Evolutionary conservation across 176 grass and related monocot species (phyloP).

Genomic region (Neostapfia colusana): DNA sequence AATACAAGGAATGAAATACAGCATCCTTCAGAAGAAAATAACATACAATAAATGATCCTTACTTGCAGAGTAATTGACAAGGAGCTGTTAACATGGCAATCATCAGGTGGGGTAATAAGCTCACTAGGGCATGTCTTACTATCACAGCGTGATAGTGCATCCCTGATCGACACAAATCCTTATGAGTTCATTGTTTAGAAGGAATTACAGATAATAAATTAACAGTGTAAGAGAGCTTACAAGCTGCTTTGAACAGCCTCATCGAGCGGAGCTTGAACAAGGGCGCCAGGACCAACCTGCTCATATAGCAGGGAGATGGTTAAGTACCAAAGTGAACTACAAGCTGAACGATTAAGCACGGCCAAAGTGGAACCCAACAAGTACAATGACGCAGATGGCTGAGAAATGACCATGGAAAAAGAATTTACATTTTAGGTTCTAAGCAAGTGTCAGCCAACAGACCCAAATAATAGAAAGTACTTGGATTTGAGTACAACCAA

Average conservation of each 20-base stretch:
- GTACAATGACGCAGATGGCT: background rate
- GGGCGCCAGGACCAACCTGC: constrained; percentile 90
- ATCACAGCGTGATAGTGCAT: constrained; percentile 67
- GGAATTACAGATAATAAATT: constrained; percentile 33
- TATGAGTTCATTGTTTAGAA: constrained; percentile 43
- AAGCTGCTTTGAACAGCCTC: constrained; percentile 72
- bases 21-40: constrained; percentile 13
- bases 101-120: constrained; percentile 91
- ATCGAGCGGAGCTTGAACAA: constrained; percentile 86
- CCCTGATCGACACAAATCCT: constrained; percentile 56
- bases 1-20: constrained; percentile 1
- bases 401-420: background rate
- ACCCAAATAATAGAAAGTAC: background rate
- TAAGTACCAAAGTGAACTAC: background rate
- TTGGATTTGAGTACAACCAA: background rate
- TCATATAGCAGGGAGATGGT: constrained; percentile 37
- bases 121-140: constrained; percentile 92
- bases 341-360: background rate
- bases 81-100: constrained; percentile 92
- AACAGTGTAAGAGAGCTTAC: constrained; percentile 53
- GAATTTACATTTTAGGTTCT: background rate
- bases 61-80: constrained; percentile 92
- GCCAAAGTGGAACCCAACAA: background rate
- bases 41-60: constrained; percentile 31
- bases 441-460: background rate